Evolutionary conservation across 2,329 filamentous ascomycete species (phyloP), one percentile per base, ranked within the genome.

Genomic region (Scolecobasidium constrictum): DNA sequence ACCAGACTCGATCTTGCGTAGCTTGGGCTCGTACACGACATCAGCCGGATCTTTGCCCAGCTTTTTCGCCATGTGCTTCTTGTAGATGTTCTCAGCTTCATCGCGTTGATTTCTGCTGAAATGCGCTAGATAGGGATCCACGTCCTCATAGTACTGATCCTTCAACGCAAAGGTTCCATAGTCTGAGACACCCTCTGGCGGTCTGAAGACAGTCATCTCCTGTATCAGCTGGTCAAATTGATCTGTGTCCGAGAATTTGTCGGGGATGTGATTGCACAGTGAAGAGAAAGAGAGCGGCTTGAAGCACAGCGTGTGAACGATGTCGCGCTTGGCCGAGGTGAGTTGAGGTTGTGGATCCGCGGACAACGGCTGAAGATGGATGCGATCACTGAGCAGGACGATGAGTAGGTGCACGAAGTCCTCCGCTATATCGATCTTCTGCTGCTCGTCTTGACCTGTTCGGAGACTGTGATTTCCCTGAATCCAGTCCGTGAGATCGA

Each of bases 21-120:
- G 71, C 52, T 80, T 86, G 1, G 93, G 88, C 60, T 96, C 90
- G 57, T 86, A 95, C 2, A 96, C 87, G 46, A 96, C 80, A 42
- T 95, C 87, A 33, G 86, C 78, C 1, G 75, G 67, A 35, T 80
- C 71, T 57, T 88, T 87, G 15, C 88, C 87, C 0, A 82, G 86
- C 63, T 84, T 87, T 64, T 87, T 87, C 9, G 87, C 85, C 68
- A 92, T 79, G 69, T 85, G 83, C 54, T 83, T 81, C 53, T 83
- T 86, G 65, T 92, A 95, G 3, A 87, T 83, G 51, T 77, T 80
- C 61, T 98, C 92, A 0, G 90, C 86, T 59, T 98, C 92, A 56
- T 98, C 92, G 40, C 92, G 78, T 60, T 96, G 90, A 54, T 98
- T 98, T 57, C 94, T 94, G 55, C 81, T 93, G 61, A 94, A 98